Evolutionary conservation across 2,329 filamentous ascomycete genomes (phyloP).

Genomic region (Teratosphaeria viscida): DNA sequence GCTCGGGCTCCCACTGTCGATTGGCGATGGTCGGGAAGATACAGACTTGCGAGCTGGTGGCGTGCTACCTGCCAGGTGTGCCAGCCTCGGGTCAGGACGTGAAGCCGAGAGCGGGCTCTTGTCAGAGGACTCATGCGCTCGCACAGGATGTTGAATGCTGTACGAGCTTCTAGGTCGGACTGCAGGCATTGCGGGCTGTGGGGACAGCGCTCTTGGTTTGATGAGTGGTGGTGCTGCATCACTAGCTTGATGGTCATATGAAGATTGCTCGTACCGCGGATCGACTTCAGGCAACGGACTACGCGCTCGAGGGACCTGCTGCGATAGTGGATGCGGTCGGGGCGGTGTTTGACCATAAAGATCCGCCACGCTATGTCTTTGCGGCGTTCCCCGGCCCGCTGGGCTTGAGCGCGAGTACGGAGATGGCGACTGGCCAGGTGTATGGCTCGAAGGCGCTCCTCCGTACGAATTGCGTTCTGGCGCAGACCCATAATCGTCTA

Average conservation of each 20-base stretch:
- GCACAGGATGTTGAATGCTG: slow-evolving; percentile 22
- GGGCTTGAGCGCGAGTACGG: slow-evolving; percentile 11
- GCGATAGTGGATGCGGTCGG: slow-evolving; percentile 26
- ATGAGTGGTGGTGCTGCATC: slow-evolving; percentile 14
- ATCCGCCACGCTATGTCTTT: slow-evolving; percentile 25
- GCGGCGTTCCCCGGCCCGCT: slow-evolving; percentile 11
- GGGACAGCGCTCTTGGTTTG: slow-evolving; percentile 23
- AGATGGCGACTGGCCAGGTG: slow-evolving; percentile 16
- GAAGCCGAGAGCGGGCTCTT: slow-evolving; percentile 31
- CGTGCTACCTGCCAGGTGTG: slow-evolving; percentile 17
- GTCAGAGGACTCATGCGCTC: slow-evolving; percentile 23
- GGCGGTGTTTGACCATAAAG: slow-evolving; percentile 20
- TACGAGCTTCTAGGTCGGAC: slow-evolving; percentile 16
- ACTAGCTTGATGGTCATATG: slow-evolving; percentile 6
- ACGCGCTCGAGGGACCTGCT: slow-evolving; percentile 23
- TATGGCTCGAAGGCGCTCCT: slow-evolving; percentile 14
- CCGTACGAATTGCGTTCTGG: slow-evolving; percentile 21
- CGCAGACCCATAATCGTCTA: slow-evolving; percentile 21
- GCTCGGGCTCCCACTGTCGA: slow-evolving; percentile 43
- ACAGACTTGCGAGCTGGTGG: slow-evolving; percentile 59
- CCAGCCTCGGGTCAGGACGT: slow-evolving; percentile 5
- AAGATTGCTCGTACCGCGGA: background rate
- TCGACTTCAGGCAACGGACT: slow-evolving; percentile 18
- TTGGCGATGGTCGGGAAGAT: slow-evolving; percentile 52
- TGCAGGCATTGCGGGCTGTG: slow-evolving; percentile 13